A percentile compares a stretch with the other conserved stretches of the same genome.
Evolutionary conservation across 768 basidiomycete species (phyloP).

Genomic region (Leccinum barrowsii): DNA sequence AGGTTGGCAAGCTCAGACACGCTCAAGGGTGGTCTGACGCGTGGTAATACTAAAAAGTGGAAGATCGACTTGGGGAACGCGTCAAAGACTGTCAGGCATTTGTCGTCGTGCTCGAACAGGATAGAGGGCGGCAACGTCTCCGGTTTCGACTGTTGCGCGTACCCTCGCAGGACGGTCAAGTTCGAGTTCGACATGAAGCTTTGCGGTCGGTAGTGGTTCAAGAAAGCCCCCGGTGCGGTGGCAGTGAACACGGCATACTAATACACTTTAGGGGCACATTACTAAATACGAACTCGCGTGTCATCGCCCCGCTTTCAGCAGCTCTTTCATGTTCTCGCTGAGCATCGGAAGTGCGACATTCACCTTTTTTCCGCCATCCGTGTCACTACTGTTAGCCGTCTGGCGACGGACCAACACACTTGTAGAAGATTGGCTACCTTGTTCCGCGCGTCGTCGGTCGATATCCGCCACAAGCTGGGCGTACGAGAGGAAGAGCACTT

Average conservation of each 20-base stretch:
- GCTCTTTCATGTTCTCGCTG: conserved; percentile 59
- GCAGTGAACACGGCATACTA: conserved; percentile 13
- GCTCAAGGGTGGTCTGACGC: conserved; percentile 32
- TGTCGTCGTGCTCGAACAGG: conserved; percentile 52
- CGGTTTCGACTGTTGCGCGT: conserved; percentile 51
- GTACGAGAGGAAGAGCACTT: conserved; percentile 94
- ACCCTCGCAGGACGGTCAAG: conserved; percentile 56
- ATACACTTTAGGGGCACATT: conserved; percentile 5
- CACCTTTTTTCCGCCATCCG: conserved; percentile 16
- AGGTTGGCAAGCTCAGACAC: conserved; percentile 50
- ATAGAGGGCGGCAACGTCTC: conserved; percentile 55
- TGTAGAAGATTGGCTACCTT: conserved; percentile 20
- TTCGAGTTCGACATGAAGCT: conserved; percentile 37
- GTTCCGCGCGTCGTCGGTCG: conserved; percentile 73
- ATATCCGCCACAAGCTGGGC: conserved; percentile 84
- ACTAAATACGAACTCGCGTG: background rate
- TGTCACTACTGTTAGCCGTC: conserved; percentile 9
- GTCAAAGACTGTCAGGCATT: conserved; percentile 68
- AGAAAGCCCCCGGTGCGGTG: background rate
- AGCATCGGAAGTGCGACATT: conserved; percentile 45
- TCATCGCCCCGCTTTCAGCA: conserved; percentile 48
- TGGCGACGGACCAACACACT: conserved; percentile 35
- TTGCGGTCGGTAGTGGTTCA: background rate
- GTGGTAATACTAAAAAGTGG: conserved; percentile 86
- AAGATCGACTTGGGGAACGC: conserved; percentile 80